A percentile compares a stretch with the other conserved stretches of the same genome.
These are phyloP conservation scores for Cordyceps sp. DNA, from an alignment of 2,329 filamentous ascomycete genomes.

Conservation along the genomic window DNA sequence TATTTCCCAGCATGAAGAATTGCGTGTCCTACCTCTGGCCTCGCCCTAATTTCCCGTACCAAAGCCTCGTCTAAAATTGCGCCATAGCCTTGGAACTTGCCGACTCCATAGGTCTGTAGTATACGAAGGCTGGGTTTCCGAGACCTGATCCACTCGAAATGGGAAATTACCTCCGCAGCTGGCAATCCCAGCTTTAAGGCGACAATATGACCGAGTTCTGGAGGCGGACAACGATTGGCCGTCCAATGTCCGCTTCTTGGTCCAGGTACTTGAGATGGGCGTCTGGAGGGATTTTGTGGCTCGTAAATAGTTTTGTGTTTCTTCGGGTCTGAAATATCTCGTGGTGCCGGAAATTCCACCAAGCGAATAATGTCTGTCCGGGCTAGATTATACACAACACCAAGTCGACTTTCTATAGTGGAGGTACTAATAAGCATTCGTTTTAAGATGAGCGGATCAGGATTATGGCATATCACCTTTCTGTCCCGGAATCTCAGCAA, in stretches of 20 bases:
- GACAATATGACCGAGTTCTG: background rate
- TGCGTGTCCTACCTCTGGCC: background rate
- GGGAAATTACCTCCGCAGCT: background rate
- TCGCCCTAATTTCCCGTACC: background rate
- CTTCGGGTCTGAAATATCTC: no score
- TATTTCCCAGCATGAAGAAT: background rate
- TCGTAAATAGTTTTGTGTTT: no score
- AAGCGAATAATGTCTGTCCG: no score
- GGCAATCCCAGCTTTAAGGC: background rate
- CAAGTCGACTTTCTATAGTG: no score
- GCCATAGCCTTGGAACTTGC: background rate
- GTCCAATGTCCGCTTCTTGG: background rate
- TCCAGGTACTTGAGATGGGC: background rate
- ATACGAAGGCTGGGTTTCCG: background rate
- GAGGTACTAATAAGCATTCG: no score
- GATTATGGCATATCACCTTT: no score
- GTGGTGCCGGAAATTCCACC: no score
- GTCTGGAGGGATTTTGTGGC: background rate
- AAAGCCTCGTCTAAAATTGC: background rate
- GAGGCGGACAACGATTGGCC: background rate
- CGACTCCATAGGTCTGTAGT: background rate
- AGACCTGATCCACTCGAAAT: background rate
- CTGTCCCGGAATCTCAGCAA: no score
- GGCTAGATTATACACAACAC: no score
- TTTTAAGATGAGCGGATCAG: no score